These are phyloP conservation scores for Gentiana macrophylla DNA, from an alignment of 257 asterid species.

Conservation along the genomic window DNA sequence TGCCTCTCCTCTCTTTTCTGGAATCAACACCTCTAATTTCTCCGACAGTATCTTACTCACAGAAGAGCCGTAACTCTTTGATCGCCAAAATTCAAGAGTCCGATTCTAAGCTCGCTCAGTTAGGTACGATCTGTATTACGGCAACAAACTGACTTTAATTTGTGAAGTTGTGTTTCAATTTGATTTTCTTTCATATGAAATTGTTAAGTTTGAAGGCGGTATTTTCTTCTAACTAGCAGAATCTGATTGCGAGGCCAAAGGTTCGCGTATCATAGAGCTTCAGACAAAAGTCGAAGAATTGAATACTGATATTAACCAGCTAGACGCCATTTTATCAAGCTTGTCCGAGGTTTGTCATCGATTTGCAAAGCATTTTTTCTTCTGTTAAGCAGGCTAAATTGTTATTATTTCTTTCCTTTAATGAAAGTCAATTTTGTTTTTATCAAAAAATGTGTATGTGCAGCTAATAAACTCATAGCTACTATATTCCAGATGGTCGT, in stretches of 20 bases:
- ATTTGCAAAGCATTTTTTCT: background rate
- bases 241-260: constrained; percentile 33
- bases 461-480: too few relatives aligned
- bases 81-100: constrained; percentile 39
- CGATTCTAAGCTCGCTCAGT: constrained; percentile 52
- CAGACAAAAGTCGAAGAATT: constrained; percentile 48
- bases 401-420: background rate
- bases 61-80: constrained; percentile 18
- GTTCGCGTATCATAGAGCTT: constrained; percentile 19
- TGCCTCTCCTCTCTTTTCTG: constrained; percentile 13
- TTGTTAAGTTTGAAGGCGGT: constrained; percentile 12
- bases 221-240: constrained; percentile 26
- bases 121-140: constrained; percentile 32
- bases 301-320: constrained; percentile 29
- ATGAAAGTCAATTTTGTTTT: background rate
- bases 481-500: too few relatives aligned
- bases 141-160: background rate
- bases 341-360: constrained; percentile 21
- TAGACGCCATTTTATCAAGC: constrained; percentile 22
- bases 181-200: too few relatives aligned
- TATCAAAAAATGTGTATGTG: too few relatives aligned
- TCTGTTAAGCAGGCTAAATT: background rate
- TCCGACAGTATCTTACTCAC: constrained; percentile 13
- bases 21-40: constrained; percentile 18
- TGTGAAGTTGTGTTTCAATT: background rate